Percentiles rank a stretch among this genome's conserved stretches.
Evolutionary conservation across 2,329 filamentous ascomycete species (phyloP).

Genomic region (Talaromyces sp.): DNA sequence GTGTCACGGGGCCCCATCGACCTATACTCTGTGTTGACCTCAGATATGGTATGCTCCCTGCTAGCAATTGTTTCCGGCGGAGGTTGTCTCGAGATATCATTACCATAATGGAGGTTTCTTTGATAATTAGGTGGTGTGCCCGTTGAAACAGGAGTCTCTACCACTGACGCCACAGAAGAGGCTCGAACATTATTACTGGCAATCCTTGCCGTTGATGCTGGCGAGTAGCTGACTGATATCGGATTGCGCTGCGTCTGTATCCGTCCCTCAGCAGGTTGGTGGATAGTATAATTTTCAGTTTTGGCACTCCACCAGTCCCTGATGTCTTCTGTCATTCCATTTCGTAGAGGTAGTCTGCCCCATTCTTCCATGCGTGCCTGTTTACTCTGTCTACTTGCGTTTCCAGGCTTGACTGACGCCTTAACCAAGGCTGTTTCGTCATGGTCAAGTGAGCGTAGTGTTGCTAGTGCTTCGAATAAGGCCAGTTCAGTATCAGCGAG

Average conservation of each 20-base stretch:
- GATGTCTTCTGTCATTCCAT: background rate
- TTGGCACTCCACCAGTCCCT: background rate
- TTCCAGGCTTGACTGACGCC: background rate
- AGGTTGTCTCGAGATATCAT: background rate
- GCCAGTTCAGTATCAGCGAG: constrained; percentile 31
- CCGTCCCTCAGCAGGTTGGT: background rate
- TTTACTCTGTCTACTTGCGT: background rate
- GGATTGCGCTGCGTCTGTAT: background rate
- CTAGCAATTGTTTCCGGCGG: background rate
- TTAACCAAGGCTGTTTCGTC: background rate
- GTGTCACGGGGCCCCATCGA: too few species aligned
- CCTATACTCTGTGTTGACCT: background rate
- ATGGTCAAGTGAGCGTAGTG: constrained; percentile 8
- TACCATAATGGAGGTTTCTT: background rate
- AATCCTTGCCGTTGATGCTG: background rate
- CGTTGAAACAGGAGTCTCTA: background rate
- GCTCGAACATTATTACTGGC: background rate
- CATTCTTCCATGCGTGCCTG: constrained; percentile 3
- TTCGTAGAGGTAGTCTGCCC: background rate
- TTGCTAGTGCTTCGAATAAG: constrained; percentile 23
- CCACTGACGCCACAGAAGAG: background rate
- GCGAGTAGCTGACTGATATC: background rate
- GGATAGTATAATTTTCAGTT: background rate
- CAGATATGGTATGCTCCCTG: background rate
- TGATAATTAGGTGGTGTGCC: background rate